Evolutionary conservation across 139 green algal species (phyloP), one percentile per base, ranked within the genome.

Genomic region (Asterochloris erici): DNA sequence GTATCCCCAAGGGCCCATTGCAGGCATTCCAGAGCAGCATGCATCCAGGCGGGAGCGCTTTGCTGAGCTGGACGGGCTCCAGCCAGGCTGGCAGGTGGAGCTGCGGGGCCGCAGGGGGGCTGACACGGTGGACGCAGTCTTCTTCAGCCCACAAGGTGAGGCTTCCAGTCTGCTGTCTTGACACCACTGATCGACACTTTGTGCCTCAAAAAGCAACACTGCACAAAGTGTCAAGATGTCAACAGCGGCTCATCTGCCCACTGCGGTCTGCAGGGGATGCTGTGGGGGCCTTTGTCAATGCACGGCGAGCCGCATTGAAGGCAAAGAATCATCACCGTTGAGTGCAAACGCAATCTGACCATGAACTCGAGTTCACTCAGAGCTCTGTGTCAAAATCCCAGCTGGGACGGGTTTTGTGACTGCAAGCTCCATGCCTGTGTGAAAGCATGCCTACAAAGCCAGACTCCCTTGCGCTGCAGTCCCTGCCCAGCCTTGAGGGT

Each of bases 61-160:
- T 88, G 85, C 88, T 38, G 94, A 97, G 85, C 87, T 98, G 70
- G 95, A 98, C 81, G 63, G 73, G 23, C 81, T 98, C 79, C 90
- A 98, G 87, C 81, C 84, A 0, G 94, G 94, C 14, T 98, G 94
- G 94, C 84, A 82, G 24, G 92, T 98, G 17, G 93, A 98, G 89
- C 83, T 98, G 82, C 83, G 85, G 0, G 74, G 29, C 68, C 85
- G 91, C 54, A 28, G 54, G 4, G 79, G 82, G 12, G 90, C 88
- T 2, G 85, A 74, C 38, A 78, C 83, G 1, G 87, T 98, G 26
- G 93, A 98, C 77, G 94, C 95, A 0, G 87, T 93, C 21, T 98
- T 98, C 83, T 97, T 89, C 68, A 89, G 91, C 16, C 95, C 95
- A 10, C n/a, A 73, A 82, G 83, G 82, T 84, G 73, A 19, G 23